Base-by-base conservation (phyloP, 345 rosid species). In the Cardiospermum halicacabum region DNA sequence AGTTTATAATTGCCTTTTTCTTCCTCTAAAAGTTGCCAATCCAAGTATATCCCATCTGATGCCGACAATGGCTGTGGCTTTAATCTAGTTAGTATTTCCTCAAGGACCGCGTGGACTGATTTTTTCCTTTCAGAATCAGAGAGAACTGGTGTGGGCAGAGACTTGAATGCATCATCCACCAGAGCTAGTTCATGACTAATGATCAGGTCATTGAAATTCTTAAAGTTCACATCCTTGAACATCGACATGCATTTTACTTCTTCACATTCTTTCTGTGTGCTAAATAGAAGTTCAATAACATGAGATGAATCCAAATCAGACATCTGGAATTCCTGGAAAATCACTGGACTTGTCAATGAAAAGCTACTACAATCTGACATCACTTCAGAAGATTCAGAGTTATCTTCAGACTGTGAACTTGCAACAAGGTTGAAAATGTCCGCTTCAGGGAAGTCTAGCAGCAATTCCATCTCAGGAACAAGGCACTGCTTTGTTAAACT, bases 1-100 rank as follows among this genome's bases (percentile, higher is more conserved):
- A 36, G 47, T n/a, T 72, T 73, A 70, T 34, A 58, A 73, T 26
- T 73, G 74, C 70, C 76, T 63, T 72, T 80, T 28, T 82, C 85
- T 48, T 75, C 85, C 69, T 85, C 93, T 62, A 89, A 74, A 57
- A 91, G 84, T 73, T 79, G 77, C 96, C 93, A 91, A 66, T 90
- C 83, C 80, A 94, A 75, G 83, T 94, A 94, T 65, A 94, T 91
- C 74, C 81, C 86, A 81, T 85, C 80, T 51, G 95, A 86, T 58
- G 85, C 83, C 64, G 89, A 77, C 26, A 84, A 74, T 7, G 80
- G 77, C 53, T 67, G 72, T 62, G 73, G 79, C 80, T 80, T 77
- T 68, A 84, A 53, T 66, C 66, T 66, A 42, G 81, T 69, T 53
- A 89, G 69, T 34, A 66, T 70, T 69, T 77, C 77, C 69, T 75